Percentiles rank a stretch among this genome's conserved stretches.
Evolutionary conservation across 768 basidiomycete species (phyloP).

Genomic region (Serendipita sp.): DNA sequence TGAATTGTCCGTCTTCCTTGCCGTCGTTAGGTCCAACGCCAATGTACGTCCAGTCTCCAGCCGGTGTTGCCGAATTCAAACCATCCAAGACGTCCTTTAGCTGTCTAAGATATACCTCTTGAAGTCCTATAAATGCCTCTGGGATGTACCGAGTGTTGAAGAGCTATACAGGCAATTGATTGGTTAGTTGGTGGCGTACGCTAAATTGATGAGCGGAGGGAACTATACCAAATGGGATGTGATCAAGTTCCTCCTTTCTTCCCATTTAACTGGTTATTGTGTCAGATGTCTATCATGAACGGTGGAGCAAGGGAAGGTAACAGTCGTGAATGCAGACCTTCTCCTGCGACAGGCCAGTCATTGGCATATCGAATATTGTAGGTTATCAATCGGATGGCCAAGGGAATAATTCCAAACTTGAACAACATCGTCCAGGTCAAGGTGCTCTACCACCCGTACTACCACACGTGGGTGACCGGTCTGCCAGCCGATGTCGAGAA

Average conservation of each 20-base stretch:
- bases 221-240: background rate
- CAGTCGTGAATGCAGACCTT: background rate
- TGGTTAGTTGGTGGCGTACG: background rate
- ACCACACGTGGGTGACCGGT: too few species aligned
- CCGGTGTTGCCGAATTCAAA: background rate
- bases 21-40: background rate
- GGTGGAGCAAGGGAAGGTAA: background rate
- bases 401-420: background rate
- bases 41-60: constrained; percentile 3
- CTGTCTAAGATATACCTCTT: background rate
- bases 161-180: background rate
- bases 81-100: background rate
- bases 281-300: background rate
- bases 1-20: background rate
- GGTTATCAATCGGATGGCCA: background rate
- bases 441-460: background rate
- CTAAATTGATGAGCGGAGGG: background rate
- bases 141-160: constrained; percentile 2
- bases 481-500: too few species aligned
- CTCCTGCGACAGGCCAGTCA: background rate
- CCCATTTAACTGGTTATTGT: background rate
- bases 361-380: background rate
- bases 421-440: background rate
- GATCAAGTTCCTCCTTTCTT: background rate
- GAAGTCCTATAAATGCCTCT: constrained; percentile 3